A percentile compares a stretch with the other conserved stretches of the same genome.
phyloP scores from a whole-genome alignment of 1,139 yeast genomes.

The Hyphopichia burtonii region DNA sequence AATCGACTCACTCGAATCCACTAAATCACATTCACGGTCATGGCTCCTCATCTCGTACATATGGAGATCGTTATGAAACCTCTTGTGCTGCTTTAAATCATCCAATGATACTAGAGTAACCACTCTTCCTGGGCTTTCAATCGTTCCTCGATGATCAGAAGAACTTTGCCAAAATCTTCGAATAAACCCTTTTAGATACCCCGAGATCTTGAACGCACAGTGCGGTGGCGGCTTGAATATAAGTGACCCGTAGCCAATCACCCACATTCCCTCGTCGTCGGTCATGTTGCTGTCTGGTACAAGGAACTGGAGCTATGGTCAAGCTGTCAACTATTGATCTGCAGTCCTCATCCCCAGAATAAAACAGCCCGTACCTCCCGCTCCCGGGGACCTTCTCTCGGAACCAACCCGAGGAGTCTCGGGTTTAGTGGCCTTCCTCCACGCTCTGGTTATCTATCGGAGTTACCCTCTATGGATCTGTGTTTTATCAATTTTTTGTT shows the following conservation, averaged over 20 bases:
- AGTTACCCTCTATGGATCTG: no score
- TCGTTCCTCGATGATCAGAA: conserved; percentile 88
- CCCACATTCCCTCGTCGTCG: conserved; percentile 55
- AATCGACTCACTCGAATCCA: conserved; percentile 1
- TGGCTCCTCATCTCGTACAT: conserved; percentile 31
- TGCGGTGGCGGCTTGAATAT: conserved; percentile 91
- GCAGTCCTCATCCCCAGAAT: no score
- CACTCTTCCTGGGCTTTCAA: conserved; percentile 81
- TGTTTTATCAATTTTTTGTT: no score
- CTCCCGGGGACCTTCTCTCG: no score
- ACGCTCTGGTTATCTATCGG: no score
- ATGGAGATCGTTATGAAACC: conserved; percentile 48
- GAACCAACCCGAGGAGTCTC: no score
- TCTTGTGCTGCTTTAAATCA: conserved; percentile 43
- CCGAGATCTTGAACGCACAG: conserved; percentile 59
- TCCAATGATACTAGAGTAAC: conserved; percentile 69
- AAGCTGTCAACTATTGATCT: no score
- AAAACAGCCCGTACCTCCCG: no score
- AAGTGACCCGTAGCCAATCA: conserved; percentile 88
- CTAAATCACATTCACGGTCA: conserved; percentile 11
- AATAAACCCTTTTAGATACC: conserved; percentile 71
- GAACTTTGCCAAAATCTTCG: conserved; percentile 92
- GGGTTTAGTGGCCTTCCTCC: no score
- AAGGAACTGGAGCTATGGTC: no score
- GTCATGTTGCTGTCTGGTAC: background rate